Percentiles rank a stretch among this genome's conserved stretches.
phyloP scores from a whole-genome alignment of 2,329 filamentous ascomycete genomes.

The Cordyceps farinosa region DNA sequence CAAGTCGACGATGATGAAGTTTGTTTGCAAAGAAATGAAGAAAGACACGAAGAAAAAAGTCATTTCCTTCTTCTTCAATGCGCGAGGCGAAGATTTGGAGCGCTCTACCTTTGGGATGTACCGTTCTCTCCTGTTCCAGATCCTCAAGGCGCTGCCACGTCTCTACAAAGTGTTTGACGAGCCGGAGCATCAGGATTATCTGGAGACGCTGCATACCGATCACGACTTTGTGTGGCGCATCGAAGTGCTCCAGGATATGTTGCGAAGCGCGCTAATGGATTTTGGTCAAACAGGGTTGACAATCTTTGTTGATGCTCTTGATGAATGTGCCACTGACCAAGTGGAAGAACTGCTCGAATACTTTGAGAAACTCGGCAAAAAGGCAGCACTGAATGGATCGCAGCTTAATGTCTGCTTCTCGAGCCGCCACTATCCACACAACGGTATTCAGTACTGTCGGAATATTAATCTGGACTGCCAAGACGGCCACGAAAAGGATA shows the following conservation, averaged over 20 bases:
- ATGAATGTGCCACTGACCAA: slow-evolving; percentile 44
- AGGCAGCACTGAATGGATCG: slow-evolving; percentile 14
- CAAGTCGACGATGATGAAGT: slow-evolving; percentile 47
- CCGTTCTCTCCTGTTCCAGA: slow-evolving; percentile 43
- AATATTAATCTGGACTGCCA: slow-evolving; percentile 27
- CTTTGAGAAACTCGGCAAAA: slow-evolving; percentile 36
- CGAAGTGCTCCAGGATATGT: not conserved
- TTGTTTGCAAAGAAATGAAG: slow-evolving; percentile 22
- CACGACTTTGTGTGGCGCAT: not conserved
- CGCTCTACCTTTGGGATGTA: slow-evolving; percentile 47
- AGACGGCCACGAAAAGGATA: slow-evolving; percentile 25
- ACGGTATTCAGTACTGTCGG: slow-evolving; percentile 30
- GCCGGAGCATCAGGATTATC: not conserved
- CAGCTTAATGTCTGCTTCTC: slow-evolving; percentile 40
- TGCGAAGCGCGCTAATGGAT: not conserved
- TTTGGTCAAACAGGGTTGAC: slow-evolving; percentile 8
- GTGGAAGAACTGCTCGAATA: slow-evolving; percentile 39
- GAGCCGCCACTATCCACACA: slow-evolving; percentile 46
- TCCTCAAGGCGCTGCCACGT: slow-evolving; percentile 33
- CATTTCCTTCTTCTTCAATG: slow-evolving; percentile 50
- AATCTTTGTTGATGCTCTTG: slow-evolving; percentile 42
- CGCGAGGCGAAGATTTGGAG: slow-evolving; percentile 40
- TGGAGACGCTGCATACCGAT: not conserved
- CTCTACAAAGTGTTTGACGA: not conserved
- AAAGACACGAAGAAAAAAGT: slow-evolving; percentile 21